A percentile compares a stretch with the other conserved stretches of the same genome.
phyloP scores from a whole-genome alignment of 805 yeast species.

The Yarrowia yakushimensis region DNA sequence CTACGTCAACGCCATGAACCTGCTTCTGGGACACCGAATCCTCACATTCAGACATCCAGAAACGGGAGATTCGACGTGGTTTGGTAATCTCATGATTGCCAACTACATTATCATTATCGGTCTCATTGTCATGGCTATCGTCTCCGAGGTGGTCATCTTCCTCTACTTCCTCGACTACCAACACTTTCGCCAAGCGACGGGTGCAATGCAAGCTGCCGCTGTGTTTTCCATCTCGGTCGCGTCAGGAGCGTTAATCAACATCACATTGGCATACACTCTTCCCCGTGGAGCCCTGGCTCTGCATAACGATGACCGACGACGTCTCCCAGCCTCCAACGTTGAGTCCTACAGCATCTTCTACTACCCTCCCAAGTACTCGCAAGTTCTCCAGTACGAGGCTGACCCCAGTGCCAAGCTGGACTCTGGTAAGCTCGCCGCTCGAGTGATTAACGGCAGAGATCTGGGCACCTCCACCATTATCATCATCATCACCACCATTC shows the following conservation, averaged over 20 bases:
- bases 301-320: constrained; percentile 5
- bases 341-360: constrained; percentile 16
- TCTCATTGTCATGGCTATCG: constrained; percentile 63
- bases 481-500: constrained; percentile 1
- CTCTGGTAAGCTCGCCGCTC: constrained; percentile 9
- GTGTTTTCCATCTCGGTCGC: constrained; percentile 51
- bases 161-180: constrained; percentile 50
- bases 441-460: constrained; percentile 13
- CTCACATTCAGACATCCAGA: constrained; percentile 78
- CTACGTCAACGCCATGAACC: constrained; percentile 54
- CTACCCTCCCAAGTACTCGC: constrained; percentile 19
- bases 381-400: constrained; percentile 16
- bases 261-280: constrained; percentile 47
- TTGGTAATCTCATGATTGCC: constrained; percentile 47
- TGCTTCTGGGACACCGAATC: constrained; percentile 66
- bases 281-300: constrained; percentile 19
- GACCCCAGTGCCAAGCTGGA: constrained; percentile 22
- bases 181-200: constrained; percentile 49
- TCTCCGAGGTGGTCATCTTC: constrained; percentile 60
- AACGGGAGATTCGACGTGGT: constrained; percentile 49
- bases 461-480: constrained; percentile 8
- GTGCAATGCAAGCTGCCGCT: constrained; percentile 52
- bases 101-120: constrained; percentile 54
- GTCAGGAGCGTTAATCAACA: constrained; percentile 48
- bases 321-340: constrained; percentile 17